These are phyloP conservation scores for Geotrichum macrosporum DNA, from an alignment of 1,139 yeast species.

Conservation along the genomic window DNA sequence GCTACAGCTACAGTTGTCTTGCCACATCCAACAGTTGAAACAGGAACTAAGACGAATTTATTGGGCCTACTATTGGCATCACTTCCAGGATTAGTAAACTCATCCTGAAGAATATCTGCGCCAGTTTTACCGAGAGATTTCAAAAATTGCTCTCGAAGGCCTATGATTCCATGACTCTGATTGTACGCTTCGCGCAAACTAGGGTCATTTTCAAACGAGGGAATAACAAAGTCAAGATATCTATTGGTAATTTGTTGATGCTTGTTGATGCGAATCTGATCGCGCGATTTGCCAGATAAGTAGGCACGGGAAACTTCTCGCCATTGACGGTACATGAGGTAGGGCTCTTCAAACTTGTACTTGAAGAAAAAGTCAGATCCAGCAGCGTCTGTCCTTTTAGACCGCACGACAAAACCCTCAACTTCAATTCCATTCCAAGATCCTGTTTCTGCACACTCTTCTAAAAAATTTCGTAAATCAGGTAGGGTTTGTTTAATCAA, in stretches of 20 bases:
- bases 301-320: conserved; percentile 75
- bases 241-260: conserved; percentile 60
- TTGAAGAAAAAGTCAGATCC: conserved; percentile 70
- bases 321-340: conserved; percentile 82
- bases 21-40: conserved; percentile 93
- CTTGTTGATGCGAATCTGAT: conserved; percentile 46
- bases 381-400: conserved; percentile 35
- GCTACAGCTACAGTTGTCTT: conserved; percentile 79
- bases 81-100: conserved; percentile 1
- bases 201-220: conserved; percentile 45
- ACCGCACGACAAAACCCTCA: conserved; percentile 91
- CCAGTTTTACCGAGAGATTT: conserved; percentile 46
- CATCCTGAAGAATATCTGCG: conserved; percentile 38
- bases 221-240: conserved; percentile 63
- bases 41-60: conserved; percentile 68
- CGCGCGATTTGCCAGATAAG: conserved; percentile 45
- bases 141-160: conserved; percentile 59
- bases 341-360: conserved; percentile 93
- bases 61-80: too few species aligned
- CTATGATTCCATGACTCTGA: conserved; percentile 69
- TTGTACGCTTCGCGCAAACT: conserved; percentile 45
- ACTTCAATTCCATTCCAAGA: conserved; percentile 65
- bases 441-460: conserved; percentile 61
- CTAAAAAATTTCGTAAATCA: conserved; percentile 50
- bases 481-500: conserved; percentile 41